phyloP scores from a whole-genome alignment of 1,284 basidiomycete species.

The Stereum hirsutum region DNA sequence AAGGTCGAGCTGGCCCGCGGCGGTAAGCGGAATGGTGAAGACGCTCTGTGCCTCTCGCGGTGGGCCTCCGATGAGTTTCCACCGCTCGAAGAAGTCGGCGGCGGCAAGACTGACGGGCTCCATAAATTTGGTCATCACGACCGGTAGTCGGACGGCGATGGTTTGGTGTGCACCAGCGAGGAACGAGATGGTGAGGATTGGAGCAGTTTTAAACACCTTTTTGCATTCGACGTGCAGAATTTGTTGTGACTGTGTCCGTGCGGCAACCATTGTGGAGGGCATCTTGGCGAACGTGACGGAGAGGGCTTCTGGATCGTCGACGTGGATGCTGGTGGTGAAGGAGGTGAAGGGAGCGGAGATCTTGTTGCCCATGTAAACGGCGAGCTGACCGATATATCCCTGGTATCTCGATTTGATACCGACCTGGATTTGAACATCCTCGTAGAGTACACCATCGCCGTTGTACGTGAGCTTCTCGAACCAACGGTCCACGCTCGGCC shows the following conservation, averaged over 20 bases:
- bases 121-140: conserved; percentile 87
- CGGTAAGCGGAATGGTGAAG: conserved; percentile 71
- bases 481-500: conserved; percentile 78
- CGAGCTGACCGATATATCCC: conserved; percentile 83
- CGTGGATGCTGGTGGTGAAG: conserved; percentile 79
- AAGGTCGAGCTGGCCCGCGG: conserved; percentile 65
- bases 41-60: conserved; percentile 88
- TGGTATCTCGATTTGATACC: conserved; percentile 97
- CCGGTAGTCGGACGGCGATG: conserved; percentile 77
- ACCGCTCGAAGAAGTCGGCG: conserved; percentile 93
- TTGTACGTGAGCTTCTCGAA: conserved; percentile 79
- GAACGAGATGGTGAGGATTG: conserved; percentile 86
- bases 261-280: conserved; percentile 68
- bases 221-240: conserved; percentile 93
- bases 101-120: conserved; percentile 83
- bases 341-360: conserved; percentile 79
- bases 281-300: conserved; percentile 85
- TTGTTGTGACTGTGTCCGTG: conserved; percentile 88
- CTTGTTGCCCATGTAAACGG: conserved; percentile 96
- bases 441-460: conserved; percentile 88
- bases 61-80: conserved; percentile 94
- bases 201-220: conserved; percentile 70
- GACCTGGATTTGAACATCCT: conserved; percentile 92
- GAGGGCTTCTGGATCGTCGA: conserved; percentile 66
- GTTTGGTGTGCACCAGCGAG: conserved; percentile 88